Evolutionary conservation across 2,329 filamentous ascomycete species (phyloP), one percentile per base, ranked within the genome.

Genomic region (Penicillium sp.): DNA sequence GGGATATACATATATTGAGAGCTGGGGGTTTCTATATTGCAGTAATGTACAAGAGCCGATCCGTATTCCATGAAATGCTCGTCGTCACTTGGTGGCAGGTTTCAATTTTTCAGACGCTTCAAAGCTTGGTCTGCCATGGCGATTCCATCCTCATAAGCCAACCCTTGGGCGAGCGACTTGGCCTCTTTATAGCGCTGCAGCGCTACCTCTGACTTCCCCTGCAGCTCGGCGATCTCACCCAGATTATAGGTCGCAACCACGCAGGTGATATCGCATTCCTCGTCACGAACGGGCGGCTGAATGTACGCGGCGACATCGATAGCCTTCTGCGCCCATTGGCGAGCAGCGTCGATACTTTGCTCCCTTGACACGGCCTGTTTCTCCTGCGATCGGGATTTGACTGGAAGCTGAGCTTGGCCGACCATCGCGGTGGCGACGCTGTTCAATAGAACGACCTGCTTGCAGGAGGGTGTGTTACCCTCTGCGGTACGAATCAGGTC

Each of bases 201-300:
- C 1, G 91, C 90, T 55, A 86, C 77, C 4, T 73, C 72, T 1
- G 75, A 61, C 58, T 86, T 78, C 1, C 85, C 84, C 50, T 83
- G 71, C 79, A 93, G 84, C 55, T 86, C 82, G 0, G 87, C 85
- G 57, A 96, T 84, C 59, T 94, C 87, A 25, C 84, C 91, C 45
- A 95, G 79, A 64, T 94, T 95, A 67, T 88, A 86, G n/a, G 87
- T 82, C 6, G 90, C 86, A 5, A 85, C 86, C 2, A 85, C 86
- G 62, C 90, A 96, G 1, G 85, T 88, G 47, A 85, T 69, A 65
- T 95, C 89, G 62, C 91, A 96, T 62, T 95, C 88, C 43, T 84
- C 77, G 2, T 82, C 87, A 36, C 88, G 76, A 3, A 81, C 73
- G 0, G 86, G 80, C 4, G 83, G 80, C 47, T 77, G 70, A 37